Base-by-base conservation (phyloP, 352 stramenopile species). In the Phytophthora palmivora region DNA sequence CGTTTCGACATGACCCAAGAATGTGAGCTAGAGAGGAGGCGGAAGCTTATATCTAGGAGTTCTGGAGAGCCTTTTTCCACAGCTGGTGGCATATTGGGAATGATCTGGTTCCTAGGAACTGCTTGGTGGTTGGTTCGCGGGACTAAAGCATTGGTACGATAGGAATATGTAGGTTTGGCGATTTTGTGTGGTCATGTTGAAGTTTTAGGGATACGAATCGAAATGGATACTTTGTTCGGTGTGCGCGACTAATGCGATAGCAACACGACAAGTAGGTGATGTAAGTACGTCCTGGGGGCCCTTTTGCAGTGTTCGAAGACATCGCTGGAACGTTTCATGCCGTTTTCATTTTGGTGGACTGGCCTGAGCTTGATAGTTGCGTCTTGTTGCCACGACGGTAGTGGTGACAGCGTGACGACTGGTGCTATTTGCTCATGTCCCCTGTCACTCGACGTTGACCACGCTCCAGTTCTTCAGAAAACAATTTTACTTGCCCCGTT, bases 361-460 rank as follows among this genome's bases (percentile, higher is more conserved):
- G n/a, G n/a, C n/a, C n/a, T 36, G 39, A 33, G 11, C 55, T 63
- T 63, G 55, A 63, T 63, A 43, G 12, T 28, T 39, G 42, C 37
- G 22, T 26, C 11, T 45, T 3, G 33, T 39, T 37, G 47, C 28
- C 44, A 45, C 32, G 49, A n/a, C n/a, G n/a, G n/a, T n/a, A n/a
- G n/a, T n/a, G n/a, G n/a, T 36, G 22, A 11, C 48, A 18, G 21
- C 2, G 6, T 58, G 33, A 14, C 39, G 34, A 24, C 15, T 38
- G 21, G 19, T 16, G 12, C 6, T 28, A 28, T 28, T 28, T 28
- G 24, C 3, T 28, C 24, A 28, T 33, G 41, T 22, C 15, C 15
- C 7, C 44, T 42, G 33, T 18, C 30, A 43, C 18, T 41, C 6
- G 30, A 14, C 1, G 9, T 19, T 49, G 42, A 18, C 24, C 30